Evolutionary conservation across 768 basidiomycete genomes (phyloP), one percentile per base, ranked within the genome.

Genomic region (Lactifluus piperatus): DNA sequence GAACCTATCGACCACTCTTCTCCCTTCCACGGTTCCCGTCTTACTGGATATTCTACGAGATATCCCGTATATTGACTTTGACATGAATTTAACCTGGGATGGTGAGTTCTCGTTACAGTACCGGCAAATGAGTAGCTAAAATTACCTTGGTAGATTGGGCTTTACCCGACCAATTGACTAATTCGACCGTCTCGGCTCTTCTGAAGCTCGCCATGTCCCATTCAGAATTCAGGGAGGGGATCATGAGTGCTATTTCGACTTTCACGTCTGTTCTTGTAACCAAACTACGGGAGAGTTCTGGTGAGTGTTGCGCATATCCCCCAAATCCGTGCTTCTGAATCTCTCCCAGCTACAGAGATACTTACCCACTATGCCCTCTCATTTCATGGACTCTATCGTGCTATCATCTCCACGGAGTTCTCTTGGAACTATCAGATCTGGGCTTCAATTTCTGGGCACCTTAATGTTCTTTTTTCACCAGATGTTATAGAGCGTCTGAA

Each of bases 311-410:
- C 4, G 43, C 22, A 7, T 56, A 11, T 55, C 24, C 44, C 22
- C 16, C 24, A 16, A 30, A 18, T n/a, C 9, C 8, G 30, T 16
- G 11, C 55, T 18, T 10, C 9, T 24, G 14, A 43, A 13, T 34
- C 10, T 44, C 22, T 11, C 44, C 20, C 62, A 93, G 91, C 87
- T 0, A 72, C 83, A n/a, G 78, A 82, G 59, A 76, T 90, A 34
- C 74, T 94, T 20, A 83, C 84, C 1, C 89, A 91, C 61, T 71
- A 86, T 36, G 84, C 85, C 20, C 93, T 92, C 6, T 82, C 88
- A 16, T 75, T 95, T 44, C 91, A 94, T 70, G 93, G 93, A 7
- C 74, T 94, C 29, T 91, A 91, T 69, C 83, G 93, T 36, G 91
- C 93, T 5, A 81, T 93, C 59, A 88, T 83, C 46, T 88, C 88